phyloP scores from a whole-genome alignment of 106 monocot genomes.

The Dactylorhiza incarnata region DNA sequence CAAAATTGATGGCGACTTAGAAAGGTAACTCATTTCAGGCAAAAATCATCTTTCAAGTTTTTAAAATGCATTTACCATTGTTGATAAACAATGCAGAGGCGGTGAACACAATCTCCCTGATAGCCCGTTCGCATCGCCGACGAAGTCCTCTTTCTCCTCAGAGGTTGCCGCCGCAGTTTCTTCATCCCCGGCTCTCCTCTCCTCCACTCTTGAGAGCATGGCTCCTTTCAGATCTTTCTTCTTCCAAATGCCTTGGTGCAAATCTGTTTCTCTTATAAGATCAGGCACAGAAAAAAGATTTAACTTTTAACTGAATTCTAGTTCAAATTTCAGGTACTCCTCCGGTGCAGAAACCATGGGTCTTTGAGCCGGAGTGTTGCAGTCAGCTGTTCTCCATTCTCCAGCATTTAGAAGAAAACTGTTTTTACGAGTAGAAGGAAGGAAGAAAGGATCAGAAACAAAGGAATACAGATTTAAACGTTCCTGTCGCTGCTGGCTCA shows the following conservation, averaged over 20 bases:
- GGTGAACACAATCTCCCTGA: constrained; percentile 83
- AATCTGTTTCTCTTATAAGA: neutral
- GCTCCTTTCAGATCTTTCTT: constrained; percentile 54
- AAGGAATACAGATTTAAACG: no score
- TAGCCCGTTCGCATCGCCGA: constrained; percentile 71
- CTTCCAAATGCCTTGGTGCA: constrained; percentile 33
- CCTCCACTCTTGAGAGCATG: constrained; percentile 49
- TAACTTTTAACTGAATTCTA: neutral
- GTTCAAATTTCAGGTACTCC: constrained; percentile 1
- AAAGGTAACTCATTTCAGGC: constrained; percentile 36
- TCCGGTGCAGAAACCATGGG: constrained; percentile 1
- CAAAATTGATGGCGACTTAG: constrained; percentile 48
- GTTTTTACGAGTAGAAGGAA: no score
- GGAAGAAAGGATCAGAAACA: no score
- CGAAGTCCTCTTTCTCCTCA: constrained; percentile 21
- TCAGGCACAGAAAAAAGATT: neutral
- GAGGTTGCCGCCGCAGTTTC: constrained; percentile 12
- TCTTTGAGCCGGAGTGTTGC: neutral
- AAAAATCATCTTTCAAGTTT: neutral
- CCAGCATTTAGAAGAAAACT: no score
- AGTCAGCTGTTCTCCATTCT: no score
- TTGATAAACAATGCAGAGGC: constrained; percentile 6
- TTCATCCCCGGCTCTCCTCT: constrained; percentile 16
- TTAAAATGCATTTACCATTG: no score
- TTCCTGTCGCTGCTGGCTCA: no score